Evolutionary conservation across 2,329 filamentous ascomycete species (phyloP), one percentile per base, ranked within the genome.

Genomic region (Fusarium nematophilum): DNA sequence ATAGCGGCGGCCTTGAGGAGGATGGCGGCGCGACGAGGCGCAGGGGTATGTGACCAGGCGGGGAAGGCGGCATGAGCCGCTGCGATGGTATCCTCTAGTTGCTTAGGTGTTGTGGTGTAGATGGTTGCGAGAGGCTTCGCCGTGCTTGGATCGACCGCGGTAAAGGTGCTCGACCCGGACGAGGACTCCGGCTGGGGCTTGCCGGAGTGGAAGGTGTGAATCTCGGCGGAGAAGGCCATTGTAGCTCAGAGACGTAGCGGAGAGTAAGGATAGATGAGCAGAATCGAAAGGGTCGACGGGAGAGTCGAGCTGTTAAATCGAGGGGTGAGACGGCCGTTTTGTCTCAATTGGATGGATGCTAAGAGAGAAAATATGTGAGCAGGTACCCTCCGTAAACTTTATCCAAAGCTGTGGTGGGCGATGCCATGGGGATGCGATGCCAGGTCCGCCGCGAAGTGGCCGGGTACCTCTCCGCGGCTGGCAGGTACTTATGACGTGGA

Each of bases 181-280:
- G 82, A 82, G 42, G 86, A 83, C 9, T 70, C 63, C 21, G 81
- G 77, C 69, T 92, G 90, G 37, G 82, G 77, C 71, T 84, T 83
- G 74, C 92, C 92, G 64, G 87, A 84, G 79, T 92, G 92, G 77
- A 90, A 95, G 62, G 92, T 87, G 71, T 90, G 84, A 62, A 77
- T 76, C 44, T 77, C 72, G 11, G 69, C 62, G 7, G 72, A 45
- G 54, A 76, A 76, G 14, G 75, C 73, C 75, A 77, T 77, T 56
- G 45, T 66, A 62, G 40, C 14, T 23, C 11, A 11, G 11, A 11
- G 27, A 66, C 62, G 36, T 27, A 15, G 43, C 23, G 37, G 21
- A 47, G 14, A 47, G 14, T 39, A 29, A 29, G 7, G 31, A 26
- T 13, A 30, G 11, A 26, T 27, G 17, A 37, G 18, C 43, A 52